Percentiles rank a stretch among this genome's conserved stretches.
phyloP scores from a whole-genome alignment of 1,139 yeast genomes.

The Scheffersomyces stambukii region DNA sequence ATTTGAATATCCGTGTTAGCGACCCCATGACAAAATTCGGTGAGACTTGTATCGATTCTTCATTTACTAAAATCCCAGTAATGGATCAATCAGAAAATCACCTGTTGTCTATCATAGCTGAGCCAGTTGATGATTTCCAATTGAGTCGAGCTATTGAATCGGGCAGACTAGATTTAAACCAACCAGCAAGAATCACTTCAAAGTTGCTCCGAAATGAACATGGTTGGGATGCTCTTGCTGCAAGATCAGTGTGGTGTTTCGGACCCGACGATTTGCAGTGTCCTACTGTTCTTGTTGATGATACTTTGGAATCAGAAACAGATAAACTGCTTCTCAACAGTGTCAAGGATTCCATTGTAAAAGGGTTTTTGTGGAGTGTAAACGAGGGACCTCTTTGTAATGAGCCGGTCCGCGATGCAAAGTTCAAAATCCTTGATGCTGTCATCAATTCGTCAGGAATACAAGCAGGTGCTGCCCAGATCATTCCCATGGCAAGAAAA shows the following conservation, averaged over 20 bases:
- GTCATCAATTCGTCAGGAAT: conserved; percentile 44
- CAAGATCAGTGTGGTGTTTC: conserved; percentile 79
- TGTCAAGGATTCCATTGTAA: conserved; percentile 52
- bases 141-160: conserved; percentile 55
- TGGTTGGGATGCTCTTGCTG: conserved; percentile 80
- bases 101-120: conserved; percentile 69
- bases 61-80: conserved; percentile 61
- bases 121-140: conserved; percentile 55
- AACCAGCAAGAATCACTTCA: conserved; percentile 43
- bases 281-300: conserved; percentile 65
- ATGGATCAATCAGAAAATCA: conserved; percentile 53
- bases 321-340: conserved; percentile 49
- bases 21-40: conserved; percentile 79
- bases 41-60: conserved; percentile 69
- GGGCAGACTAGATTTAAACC: conserved; percentile 38
- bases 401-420: conserved; percentile 70
- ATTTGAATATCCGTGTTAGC: conserved; percentile 73
- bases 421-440: conserved; percentile 68
- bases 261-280: conserved; percentile 58
- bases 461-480: conserved; percentile 62
- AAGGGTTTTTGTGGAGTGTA: conserved; percentile 82
- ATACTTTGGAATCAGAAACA: conserved; percentile 66
- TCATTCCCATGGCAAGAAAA: conserved; percentile 76
- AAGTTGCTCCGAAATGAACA: conserved; percentile 54
- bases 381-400: conserved; percentile 90